phyloP scores from a whole-genome alignment of 2,329 filamentous ascomycete genomes.

The Amylocarpus encephaloides region DNA sequence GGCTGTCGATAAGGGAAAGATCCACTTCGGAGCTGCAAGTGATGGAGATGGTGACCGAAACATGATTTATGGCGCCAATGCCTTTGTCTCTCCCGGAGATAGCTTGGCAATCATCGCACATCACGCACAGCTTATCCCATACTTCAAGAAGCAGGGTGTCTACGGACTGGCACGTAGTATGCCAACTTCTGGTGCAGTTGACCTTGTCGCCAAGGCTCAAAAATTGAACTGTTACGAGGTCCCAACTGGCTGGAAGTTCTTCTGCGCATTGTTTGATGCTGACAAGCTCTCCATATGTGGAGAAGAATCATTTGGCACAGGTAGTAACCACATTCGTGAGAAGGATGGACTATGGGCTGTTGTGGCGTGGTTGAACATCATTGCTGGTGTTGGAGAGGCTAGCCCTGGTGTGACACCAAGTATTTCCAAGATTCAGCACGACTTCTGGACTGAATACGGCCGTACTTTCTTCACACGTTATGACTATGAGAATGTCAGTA shows the following conservation, averaged over 20 bases:
- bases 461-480: slow-evolving; percentile 99
- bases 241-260: slow-evolving; percentile 98
- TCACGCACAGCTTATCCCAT: slow-evolving; percentile 91
- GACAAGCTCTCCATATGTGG: slow-evolving; percentile 97
- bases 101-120: slow-evolving; percentile 97
- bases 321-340: slow-evolving; percentile 97
- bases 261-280: slow-evolving; percentile 91
- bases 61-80: slow-evolving; percentile 98
- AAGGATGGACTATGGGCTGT: slow-evolving; percentile 98
- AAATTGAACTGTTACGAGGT: slow-evolving; percentile 91
- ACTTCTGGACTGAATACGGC: slow-evolving; percentile 95
- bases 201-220: slow-evolving; percentile 93
- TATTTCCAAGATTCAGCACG: slow-evolving; percentile 92
- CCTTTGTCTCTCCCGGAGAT: slow-evolving; percentile 95
- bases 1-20: slow-evolving; percentile 80
- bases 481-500: slow-evolving; percentile 94
- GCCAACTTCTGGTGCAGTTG: slow-evolving; percentile 93
- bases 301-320: slow-evolving; percentile 96
- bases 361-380: slow-evolving; percentile 97
- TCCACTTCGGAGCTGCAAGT: slow-evolving; percentile 93
- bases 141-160: slow-evolving; percentile 96
- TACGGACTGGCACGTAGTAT: slow-evolving; percentile 94
- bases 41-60: slow-evolving; percentile 98
- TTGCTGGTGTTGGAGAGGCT: slow-evolving; percentile 83
- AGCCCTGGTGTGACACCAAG: slow-evolving; percentile 75